These are phyloP conservation scores for Pulveroboletus sp. DNA, from an alignment of 768 basidiomycete genomes.

Conservation along the genomic window DNA sequence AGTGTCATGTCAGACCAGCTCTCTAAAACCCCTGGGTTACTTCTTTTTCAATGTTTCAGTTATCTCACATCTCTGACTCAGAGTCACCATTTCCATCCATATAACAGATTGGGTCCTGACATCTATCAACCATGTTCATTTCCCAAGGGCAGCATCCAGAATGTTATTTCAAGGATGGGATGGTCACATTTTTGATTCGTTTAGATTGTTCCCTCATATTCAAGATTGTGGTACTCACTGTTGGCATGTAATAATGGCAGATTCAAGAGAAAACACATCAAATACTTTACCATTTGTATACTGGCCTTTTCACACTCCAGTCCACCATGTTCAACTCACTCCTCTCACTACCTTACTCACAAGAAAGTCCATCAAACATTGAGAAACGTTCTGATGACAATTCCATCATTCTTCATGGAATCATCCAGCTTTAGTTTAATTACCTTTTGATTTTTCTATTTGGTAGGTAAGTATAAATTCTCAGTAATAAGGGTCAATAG, in stretches of 20 bases:
- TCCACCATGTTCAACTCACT: not conserved
- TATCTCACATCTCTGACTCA: too few species aligned
- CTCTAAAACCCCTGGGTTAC: too few species aligned
- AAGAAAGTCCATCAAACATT: too few species aligned
- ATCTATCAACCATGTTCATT: not conserved
- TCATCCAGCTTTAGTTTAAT: not conserved
- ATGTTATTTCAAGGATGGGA: slow-evolving; percentile 8
- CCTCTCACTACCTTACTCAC: slow-evolving; percentile 3
- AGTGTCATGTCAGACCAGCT: too few species aligned
- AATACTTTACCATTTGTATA: not conserved
- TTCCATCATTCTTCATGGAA: not conserved
- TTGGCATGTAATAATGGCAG: not conserved
- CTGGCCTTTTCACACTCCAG: not conserved
- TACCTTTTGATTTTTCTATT: not conserved
- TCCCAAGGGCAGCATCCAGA: not conserved
- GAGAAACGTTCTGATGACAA: slow-evolving; percentile 3
- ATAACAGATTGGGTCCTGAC: too few species aligned
- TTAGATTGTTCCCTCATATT: too few species aligned
- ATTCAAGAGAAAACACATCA: not conserved
- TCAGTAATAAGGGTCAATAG: too few species aligned
- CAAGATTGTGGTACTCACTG: not conserved
- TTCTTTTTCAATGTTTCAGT: too few species aligned
- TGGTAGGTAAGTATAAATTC: slow-evolving; percentile 3
- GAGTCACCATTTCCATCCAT: too few species aligned
- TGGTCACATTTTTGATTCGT: not conserved